Evolutionary conservation across 495 filamentous ascomycete genomes (phyloP).

Genomic region (Aspergillus hancockii): DNA sequence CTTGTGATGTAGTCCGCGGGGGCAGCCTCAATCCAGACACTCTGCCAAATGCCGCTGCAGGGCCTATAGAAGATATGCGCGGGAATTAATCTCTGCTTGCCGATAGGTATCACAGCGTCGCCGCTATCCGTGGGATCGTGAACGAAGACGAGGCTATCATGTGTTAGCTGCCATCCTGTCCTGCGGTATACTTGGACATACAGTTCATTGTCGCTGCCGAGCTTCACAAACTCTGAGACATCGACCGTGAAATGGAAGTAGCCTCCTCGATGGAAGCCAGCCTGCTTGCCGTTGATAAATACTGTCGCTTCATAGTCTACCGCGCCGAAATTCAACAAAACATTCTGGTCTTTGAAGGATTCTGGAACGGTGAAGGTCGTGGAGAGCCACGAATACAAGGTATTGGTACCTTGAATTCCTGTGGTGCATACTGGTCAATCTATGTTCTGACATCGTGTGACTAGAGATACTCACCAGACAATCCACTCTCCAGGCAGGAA

Average conservation of each 20-base stretch:
- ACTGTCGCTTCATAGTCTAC: conserved; percentile 69
- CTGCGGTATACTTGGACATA: conserved; percentile 27
- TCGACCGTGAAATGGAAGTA: conserved; percentile 64
- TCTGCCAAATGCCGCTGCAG: conserved; percentile 71
- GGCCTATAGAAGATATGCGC: conserved; percentile 71
- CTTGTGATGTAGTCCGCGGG: conserved; percentile 54
- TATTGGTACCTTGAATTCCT: conserved; percentile 52
- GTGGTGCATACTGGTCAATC: conserved; percentile 10
- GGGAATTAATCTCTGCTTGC: conserved; percentile 60
- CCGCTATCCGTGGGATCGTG: conserved; percentile 63
- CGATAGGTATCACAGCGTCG: conserved; percentile 58
- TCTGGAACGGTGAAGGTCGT: conserved; percentile 56
- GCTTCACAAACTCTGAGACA: conserved; percentile 49
- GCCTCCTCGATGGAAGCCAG: conserved; percentile 58
- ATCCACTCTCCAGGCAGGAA: conserved; percentile 62
- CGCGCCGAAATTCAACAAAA: conserved; percentile 68
- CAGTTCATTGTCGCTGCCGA: conserved; percentile 52
- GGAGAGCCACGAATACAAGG: conserved; percentile 61
- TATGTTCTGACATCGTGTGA: neutral
- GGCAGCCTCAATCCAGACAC: conserved; percentile 65
- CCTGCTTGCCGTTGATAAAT: conserved; percentile 59
- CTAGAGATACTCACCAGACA: conserved; percentile 42
- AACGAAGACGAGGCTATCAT: conserved; percentile 57
- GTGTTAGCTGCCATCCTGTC: conserved; percentile 4
- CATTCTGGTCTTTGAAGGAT: conserved; percentile 42